Conservation (phyloP, 805 yeast genomes). For the Ogataea nakhonphanomensis region DNA sequence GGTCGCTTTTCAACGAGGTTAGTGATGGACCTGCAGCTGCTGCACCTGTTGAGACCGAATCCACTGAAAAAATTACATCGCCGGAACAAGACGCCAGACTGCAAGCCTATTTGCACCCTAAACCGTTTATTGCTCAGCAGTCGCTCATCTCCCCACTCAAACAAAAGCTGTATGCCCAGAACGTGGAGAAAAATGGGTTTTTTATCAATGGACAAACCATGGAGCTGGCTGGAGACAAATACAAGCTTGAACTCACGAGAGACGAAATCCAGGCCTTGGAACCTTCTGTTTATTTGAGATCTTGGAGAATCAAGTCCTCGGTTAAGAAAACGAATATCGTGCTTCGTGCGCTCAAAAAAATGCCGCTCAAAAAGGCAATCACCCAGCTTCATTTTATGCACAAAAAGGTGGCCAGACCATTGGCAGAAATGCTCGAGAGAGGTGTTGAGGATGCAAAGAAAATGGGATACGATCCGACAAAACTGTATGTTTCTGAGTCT, state of each 20-base stretch:
- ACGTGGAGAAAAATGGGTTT: conserved; percentile 60
- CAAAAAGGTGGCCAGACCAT: conserved; percentile 74
- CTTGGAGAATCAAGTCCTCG: conserved; percentile 81
- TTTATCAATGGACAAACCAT: conserved; percentile 62
- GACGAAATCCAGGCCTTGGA: conserved; percentile 76
- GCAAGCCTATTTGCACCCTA: conserved; percentile 50
- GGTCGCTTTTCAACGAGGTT: conserved; percentile 29
- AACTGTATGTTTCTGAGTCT: conserved; percentile 68
- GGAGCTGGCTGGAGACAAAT: conserved; percentile 39
- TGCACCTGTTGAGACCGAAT: not conserved
- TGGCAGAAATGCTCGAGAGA: conserved; percentile 67
- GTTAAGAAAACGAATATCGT: conserved; percentile 83
- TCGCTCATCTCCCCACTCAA: conserved; percentile 67
- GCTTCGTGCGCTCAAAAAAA: conserved; percentile 68
- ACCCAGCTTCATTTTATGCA: conserved; percentile 88
- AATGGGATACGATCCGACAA: conserved; percentile 55
- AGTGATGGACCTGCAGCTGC: conserved; percentile 1
- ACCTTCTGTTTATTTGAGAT: conserved; percentile 80
- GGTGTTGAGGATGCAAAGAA: conserved; percentile 68
- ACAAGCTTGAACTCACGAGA: conserved; percentile 50
- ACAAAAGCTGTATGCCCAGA: conserved; percentile 55
- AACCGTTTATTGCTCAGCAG: conserved; percentile 53
- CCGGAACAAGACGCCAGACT: conserved; percentile 31
- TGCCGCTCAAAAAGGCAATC: conserved; percentile 73
- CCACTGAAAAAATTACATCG: conserved; percentile 23